A percentile compares a stretch with the other conserved stretches of the same genome.
Conservation (phyloP, 768 basidiomycete genomes). For the Mycena belliarum region DNA sequence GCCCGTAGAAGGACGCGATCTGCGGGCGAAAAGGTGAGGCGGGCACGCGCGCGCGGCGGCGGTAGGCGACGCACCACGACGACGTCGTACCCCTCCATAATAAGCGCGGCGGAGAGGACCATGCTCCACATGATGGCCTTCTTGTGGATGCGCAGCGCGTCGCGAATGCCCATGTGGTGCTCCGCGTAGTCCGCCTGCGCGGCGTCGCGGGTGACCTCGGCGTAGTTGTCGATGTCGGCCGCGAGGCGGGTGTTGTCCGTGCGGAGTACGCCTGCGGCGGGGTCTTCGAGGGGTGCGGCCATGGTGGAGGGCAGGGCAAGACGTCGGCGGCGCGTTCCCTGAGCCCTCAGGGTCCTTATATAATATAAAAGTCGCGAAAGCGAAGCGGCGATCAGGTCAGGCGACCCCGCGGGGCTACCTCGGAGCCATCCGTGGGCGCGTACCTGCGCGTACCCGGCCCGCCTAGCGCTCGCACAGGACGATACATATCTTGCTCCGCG, state of each 20-base stretch:
- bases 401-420: too few species aligned
- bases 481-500: too few species aligned
- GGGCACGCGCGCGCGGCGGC: too few species aligned
- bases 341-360: too few species aligned
- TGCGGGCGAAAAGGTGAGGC: too few species aligned
- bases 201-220: slow-evolving; percentile 17
- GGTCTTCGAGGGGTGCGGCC: slow-evolving; percentile 37
- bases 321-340: neutral
- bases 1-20: slow-evolving; percentile 17
- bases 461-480: too few species aligned
- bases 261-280: slow-evolving; percentile 42
- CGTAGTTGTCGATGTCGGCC: slow-evolving; percentile 22
- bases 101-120: slow-evolving; percentile 23
- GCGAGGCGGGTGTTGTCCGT: slow-evolving; percentile 18
- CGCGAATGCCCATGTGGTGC: slow-evolving; percentile 23
- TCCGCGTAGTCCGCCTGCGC: slow-evolving; percentile 23
- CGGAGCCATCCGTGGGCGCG: too few species aligned
- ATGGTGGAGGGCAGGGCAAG: slow-evolving; percentile 15
- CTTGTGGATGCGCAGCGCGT: slow-evolving; percentile 25
- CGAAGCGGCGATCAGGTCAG: too few species aligned
- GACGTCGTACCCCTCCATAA: slow-evolving; percentile 29
- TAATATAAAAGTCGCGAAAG: too few species aligned
- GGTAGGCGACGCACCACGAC: slow-evolving; percentile 25
- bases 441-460: too few species aligned
- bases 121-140: slow-evolving; percentile 27